A percentile compares a stretch with the other conserved stretches of the same genome.
These are phyloP conservation scores for Teratosphaeria viscida DNA, from an alignment of 2,329 filamentous ascomycete genomes.

Conservation along the genomic window DNA sequence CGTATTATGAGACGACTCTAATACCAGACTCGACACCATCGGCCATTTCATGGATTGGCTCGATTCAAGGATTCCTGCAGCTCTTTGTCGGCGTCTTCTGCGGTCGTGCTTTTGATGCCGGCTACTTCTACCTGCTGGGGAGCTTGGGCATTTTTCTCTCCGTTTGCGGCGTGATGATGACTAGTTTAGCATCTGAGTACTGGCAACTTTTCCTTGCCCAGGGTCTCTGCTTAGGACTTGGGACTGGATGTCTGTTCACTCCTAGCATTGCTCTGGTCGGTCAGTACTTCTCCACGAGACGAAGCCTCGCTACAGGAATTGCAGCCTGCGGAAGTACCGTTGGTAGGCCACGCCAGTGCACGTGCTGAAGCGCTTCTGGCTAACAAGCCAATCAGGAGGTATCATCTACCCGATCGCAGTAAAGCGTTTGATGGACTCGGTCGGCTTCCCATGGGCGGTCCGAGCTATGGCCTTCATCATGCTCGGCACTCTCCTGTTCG, in stretches of 20 bases:
- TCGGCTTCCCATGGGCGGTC: background rate
- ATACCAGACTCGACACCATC: constrained; percentile 29
- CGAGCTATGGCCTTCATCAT: background rate
- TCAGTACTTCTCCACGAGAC: constrained; percentile 2
- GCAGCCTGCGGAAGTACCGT: constrained; percentile 3
- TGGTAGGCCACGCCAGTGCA: background rate
- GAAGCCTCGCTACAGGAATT: constrained; percentile 3
- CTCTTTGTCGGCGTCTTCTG: constrained; percentile 35
- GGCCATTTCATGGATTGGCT: constrained; percentile 41
- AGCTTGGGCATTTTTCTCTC: constrained; percentile 33
- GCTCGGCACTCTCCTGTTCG: background rate
- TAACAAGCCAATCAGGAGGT: background rate
- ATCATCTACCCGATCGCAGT: background rate
- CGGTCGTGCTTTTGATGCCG: constrained; percentile 40
- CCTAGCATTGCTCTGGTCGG: constrained; percentile 34
- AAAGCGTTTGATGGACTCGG: background rate
- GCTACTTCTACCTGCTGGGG: constrained; percentile 36
- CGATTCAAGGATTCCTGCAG: constrained; percentile 37
- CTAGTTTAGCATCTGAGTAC: constrained; percentile 34
- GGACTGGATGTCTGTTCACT: constrained; percentile 34
- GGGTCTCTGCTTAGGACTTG: constrained; percentile 38
- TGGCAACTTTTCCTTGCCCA: constrained; percentile 41
- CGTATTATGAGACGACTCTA: constrained; percentile 36
- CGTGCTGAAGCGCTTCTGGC: background rate
- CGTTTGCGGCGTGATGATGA: constrained; percentile 42